Evolutionary conservation across 352 stramenopile genomes (phyloP), one percentile per base, ranked within the genome.

Genomic region (Phytophthora uliginosa): DNA sequence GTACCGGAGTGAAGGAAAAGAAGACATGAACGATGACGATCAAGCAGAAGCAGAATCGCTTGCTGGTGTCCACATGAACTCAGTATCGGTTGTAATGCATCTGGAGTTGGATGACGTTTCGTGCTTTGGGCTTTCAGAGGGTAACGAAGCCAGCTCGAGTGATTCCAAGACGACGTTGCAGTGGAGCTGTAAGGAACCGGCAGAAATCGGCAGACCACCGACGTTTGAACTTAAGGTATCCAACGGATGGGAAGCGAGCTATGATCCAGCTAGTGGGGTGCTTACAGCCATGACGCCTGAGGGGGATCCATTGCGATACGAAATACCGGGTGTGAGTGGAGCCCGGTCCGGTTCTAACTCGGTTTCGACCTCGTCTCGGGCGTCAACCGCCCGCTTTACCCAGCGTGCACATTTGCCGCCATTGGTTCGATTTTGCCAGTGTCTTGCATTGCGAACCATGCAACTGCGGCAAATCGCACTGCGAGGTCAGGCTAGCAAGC

Each of bases 361-460:
- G n/a, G 4, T 34, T 4, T 69, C 40, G 9, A 48, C 12, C 33
- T 71, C 42, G 36, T 73, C 62, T 2, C 36, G 38, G 3, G 7
- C 3, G 13, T 50, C 65, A 42, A 40, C 54, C 12, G 40, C 54
- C 47, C 59, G 53, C 45, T 69, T 70, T 26, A 66, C 45, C 7
- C 38, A 74, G 31, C 65, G 48, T 40, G 7, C 48, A 7, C 51
- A 55, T 31, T 59, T 79, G 18, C 70, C 72, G 22, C 48, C 71
- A 18, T 52, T 89, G 22, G 66, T 86, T 60, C 76, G 76, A 3
- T 71, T 93, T 34, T 90, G 84, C 48, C 82, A 92, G 33, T 88
- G 81, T 40, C 69, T 93, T 20, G 74, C 77, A 2, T 48, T 88
- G 55, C 86, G 86, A 2, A 68, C 66, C 7, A 77, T 91, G 57